Evolutionary conservation across 345 rosid genomes (phyloP).

Genomic region (Citropsis articulata): DNA sequence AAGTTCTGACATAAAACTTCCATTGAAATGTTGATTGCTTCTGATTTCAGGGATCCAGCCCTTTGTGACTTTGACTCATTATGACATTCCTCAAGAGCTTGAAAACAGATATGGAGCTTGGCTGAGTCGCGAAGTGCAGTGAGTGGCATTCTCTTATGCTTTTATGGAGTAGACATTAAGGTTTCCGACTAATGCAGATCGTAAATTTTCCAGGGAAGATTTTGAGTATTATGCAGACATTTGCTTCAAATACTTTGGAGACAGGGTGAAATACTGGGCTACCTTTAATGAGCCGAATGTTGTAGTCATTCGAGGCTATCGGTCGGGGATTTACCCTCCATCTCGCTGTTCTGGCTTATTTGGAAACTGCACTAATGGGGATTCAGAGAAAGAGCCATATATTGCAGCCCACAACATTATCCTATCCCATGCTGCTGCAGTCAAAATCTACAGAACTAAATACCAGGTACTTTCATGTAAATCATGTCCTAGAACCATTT

Average conservation of each 20-base stretch:
- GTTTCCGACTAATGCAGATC: background rate
- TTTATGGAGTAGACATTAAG: background rate
- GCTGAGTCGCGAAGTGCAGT: constrained; percentile 67
- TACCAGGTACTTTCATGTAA: constrained; percentile 20
- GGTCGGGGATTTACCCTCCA: constrained; percentile 40
- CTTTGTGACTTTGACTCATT: constrained; percentile 73
- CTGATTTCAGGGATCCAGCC: constrained; percentile 68
- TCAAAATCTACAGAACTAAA: constrained; percentile 20
- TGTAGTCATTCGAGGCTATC: constrained; percentile 27
- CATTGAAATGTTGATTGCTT: background rate
- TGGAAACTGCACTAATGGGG: constrained; percentile 51
- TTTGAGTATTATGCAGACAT: constrained; percentile 47
- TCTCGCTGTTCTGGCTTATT: constrained; percentile 43
- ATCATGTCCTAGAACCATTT: background rate
- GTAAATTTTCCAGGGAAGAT: constrained; percentile 39
- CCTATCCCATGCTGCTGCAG: constrained; percentile 35
- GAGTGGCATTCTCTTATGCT: constrained; percentile 12
- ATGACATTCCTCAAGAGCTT: constrained; percentile 71
- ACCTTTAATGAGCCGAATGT: constrained; percentile 62
- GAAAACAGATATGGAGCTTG: constrained; percentile 70
- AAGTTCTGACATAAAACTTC: background rate
- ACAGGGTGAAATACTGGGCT: constrained; percentile 59
- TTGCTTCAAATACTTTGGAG: constrained; percentile 61
- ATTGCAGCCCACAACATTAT: constrained; percentile 54
- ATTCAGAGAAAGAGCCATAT: constrained; percentile 52